Conservation (phyloP, 805 yeast species). For the Lipomyces spencermartinsiae region DNA sequence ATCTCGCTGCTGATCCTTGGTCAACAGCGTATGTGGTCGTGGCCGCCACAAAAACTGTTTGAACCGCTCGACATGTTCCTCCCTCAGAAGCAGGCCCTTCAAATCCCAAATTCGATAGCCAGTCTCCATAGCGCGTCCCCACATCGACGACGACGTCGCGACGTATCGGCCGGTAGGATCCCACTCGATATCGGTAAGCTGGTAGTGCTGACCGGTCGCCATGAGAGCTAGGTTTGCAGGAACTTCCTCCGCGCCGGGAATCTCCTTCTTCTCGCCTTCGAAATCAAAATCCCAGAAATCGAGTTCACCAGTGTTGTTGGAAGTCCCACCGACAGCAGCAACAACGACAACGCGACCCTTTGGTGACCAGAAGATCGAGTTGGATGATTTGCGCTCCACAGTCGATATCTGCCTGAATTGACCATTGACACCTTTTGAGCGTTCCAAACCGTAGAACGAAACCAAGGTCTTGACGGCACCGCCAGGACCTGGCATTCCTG, state of each 20-base stretch:
- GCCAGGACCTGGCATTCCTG: conserved; percentile 40
- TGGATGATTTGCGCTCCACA: conserved; percentile 67
- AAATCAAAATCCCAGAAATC: conserved; percentile 87
- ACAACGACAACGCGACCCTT: conserved; percentile 81
- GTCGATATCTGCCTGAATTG: conserved; percentile 67
- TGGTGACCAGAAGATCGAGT: conserved; percentile 87
- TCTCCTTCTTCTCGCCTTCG: conserved; percentile 63
- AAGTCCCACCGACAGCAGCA: conserved; percentile 53
- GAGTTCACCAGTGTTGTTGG: conserved; percentile 61
- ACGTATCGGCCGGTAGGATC: conserved; percentile 94
- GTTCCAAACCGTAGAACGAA: conserved; percentile 84
- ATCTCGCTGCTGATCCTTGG: conserved; percentile 82
- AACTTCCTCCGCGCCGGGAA: conserved; percentile 55
- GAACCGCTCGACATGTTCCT: conserved; percentile 80
- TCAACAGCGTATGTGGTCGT: conserved; percentile 80
- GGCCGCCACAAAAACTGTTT: conserved; percentile 97
- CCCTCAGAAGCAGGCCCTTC: conserved; percentile 76
- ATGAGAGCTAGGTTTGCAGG: conserved; percentile 66
- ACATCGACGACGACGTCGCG: conserved; percentile 83
- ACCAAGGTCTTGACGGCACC: conserved; percentile 62
- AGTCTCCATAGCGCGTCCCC: conserved; percentile 85
- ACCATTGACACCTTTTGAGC: conserved; percentile 55
- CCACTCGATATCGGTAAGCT: conserved; percentile 87
- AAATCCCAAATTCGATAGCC: conserved; percentile 89
- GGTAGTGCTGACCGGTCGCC: conserved; percentile 68